These are phyloP conservation scores for Volvox africanus DNA, from an alignment of 139 green algal genomes.

Conservation along the genomic window DNA sequence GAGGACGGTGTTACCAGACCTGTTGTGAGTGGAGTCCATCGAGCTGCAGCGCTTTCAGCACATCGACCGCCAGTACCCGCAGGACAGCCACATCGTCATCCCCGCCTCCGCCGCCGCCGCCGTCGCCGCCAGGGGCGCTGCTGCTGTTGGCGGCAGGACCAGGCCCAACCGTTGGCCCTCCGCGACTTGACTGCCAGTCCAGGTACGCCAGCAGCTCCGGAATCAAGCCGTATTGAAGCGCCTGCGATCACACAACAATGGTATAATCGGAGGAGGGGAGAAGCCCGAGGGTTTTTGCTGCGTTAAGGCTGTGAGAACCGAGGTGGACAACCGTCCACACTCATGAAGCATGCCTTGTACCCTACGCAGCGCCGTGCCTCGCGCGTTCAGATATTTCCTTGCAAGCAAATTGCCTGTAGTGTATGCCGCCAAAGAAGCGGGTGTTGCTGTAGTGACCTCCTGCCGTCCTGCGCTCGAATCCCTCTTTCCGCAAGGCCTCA, in stretches of 20 bases:
- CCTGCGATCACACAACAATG: conserved; percentile 6
- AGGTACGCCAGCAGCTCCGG: conserved; percentile 74
- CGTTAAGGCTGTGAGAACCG: too few species aligned
- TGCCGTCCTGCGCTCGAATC: too few species aligned
- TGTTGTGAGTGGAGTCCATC: conserved; percentile 62
- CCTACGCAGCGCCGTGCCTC: too few species aligned
- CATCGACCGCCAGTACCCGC: conserved; percentile 83
- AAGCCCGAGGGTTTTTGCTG: too few species aligned
- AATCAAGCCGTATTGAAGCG: conserved; percentile 50
- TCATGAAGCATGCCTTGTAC: too few species aligned
- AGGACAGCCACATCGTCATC: conserved; percentile 73
- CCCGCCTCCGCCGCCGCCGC: conserved; percentile 33
- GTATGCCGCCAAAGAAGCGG: too few species aligned
- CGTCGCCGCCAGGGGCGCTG: neutral
- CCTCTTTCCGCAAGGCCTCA: too few species aligned
- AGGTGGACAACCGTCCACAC: too few species aligned
- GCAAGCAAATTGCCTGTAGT: too few species aligned
- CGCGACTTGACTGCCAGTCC: conserved; percentile 72
- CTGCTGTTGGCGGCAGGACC: neutral
- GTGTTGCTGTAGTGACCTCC: too few species aligned
- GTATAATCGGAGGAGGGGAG: too few species aligned
- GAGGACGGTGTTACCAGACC: neutral
- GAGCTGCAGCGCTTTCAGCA: conserved; percentile 79
- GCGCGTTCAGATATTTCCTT: too few species aligned
- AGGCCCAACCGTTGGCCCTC: neutral